A percentile compares a stretch with the other conserved stretches of the same genome.
These are phyloP conservation scores for Coniochaeta prunicola DNA, from an alignment of 2,329 filamentous ascomycete genomes.

Conservation along the genomic window DNA sequence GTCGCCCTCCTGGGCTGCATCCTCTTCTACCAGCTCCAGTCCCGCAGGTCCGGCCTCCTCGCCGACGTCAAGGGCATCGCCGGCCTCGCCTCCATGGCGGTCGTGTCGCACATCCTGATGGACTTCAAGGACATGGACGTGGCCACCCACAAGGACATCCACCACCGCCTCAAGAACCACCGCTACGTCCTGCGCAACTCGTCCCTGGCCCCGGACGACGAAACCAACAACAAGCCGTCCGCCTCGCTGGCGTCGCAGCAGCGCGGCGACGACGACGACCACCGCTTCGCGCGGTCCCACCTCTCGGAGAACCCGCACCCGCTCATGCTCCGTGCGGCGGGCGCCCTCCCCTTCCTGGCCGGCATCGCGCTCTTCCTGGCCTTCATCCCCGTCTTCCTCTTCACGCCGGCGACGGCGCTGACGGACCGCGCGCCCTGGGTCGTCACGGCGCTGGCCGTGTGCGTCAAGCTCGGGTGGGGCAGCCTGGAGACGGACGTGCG, in stretches of 20 bases:
- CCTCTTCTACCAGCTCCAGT: slow-evolving; percentile 54
- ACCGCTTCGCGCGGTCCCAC: slow-evolving; percentile 41
- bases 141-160: slow-evolving; percentile 58
- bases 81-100: slow-evolving; percentile 68
- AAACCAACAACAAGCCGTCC: no score
- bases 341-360: slow-evolving; percentile 53
- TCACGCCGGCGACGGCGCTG: slow-evolving; percentile 44
- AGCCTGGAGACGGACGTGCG: slow-evolving; percentile 62
- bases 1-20: slow-evolving; percentile 51
- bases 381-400: slow-evolving; percentile 56
- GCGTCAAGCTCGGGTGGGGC: slow-evolving; percentile 62
- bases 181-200: slow-evolving; percentile 66
- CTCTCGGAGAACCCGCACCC: slow-evolving; percentile 58
- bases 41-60: slow-evolving; percentile 56
- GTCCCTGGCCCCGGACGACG: slow-evolving; percentile 58
- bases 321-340: slow-evolving; percentile 55
- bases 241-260: no score
- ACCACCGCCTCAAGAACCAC: slow-evolving; percentile 56
- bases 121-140: slow-evolving; percentile 69
- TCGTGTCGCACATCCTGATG: slow-evolving; percentile 63
- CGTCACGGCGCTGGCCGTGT: slow-evolving; percentile 57
- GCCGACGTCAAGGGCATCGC: slow-evolving; percentile 67
- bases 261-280: slow-evolving; percentile 30
- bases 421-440: slow-evolving; percentile 59
- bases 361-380: slow-evolving; percentile 48